Percentiles rank a stretch among this genome's conserved stretches.
Evolutionary conservation across 306 rosid species (phyloP).

Genomic region (Vachellia pachyceras): DNA sequence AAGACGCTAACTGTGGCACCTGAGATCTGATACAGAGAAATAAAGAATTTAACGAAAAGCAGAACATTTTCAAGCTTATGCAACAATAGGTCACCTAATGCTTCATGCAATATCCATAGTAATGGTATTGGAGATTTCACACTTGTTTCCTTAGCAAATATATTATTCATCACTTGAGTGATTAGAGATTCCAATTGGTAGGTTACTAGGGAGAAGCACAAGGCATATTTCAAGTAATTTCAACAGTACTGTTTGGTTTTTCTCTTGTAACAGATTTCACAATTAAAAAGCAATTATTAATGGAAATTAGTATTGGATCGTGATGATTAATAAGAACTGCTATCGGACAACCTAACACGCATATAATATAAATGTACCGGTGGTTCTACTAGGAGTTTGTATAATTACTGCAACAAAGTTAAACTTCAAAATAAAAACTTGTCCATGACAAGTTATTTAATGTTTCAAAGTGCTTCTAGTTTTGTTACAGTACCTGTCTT

Average conservation of each 20-base stretch:
- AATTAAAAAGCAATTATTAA: too few relatives aligned
- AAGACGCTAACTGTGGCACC: constrained; percentile 78
- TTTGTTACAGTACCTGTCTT: constrained; percentile 66
- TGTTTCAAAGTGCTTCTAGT: background rate
- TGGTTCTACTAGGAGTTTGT: background rate
- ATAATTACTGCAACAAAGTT: background rate
- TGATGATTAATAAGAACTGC: constrained; percentile 11
- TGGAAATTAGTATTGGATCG: background rate
- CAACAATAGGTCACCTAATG: constrained; percentile 5
- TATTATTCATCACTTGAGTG: too few relatives aligned
- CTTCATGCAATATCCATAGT: background rate
- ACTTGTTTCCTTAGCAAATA: background rate
- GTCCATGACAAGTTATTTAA: background rate
- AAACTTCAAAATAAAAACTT: background rate
- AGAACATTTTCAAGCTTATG: background rate
- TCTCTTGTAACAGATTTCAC: too few relatives aligned
- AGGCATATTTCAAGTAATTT: too few relatives aligned
- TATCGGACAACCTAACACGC: constrained; percentile 16
- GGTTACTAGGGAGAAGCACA: background rate
- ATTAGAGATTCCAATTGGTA: too few relatives aligned
- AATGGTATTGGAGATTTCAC: background rate
- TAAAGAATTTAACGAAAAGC: constrained; percentile 18
- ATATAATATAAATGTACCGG: background rate
- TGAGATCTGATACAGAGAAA: constrained; percentile 65
- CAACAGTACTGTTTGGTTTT: too few relatives aligned